Conservation (phyloP, 305 asterid genomes). For the Fraxinus ornus region DNA sequence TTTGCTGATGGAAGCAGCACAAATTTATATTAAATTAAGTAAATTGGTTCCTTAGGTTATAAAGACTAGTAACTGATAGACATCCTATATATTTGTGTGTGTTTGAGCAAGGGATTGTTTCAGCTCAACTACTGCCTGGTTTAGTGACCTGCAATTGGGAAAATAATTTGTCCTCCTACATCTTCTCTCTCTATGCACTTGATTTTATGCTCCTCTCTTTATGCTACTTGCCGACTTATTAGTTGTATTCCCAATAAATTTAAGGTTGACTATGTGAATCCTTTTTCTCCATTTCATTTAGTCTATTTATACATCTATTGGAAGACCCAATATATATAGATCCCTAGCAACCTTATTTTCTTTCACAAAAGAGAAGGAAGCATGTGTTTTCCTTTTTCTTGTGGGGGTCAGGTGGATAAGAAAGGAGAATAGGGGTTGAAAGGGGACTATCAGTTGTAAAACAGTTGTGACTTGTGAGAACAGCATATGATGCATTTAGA, state of each 20-base stretch:
- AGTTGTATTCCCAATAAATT: background rate
- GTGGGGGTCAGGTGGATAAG: background rate
- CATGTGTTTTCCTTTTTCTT: background rate
- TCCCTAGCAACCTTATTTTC: background rate
- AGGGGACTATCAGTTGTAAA: conserved; percentile 3
- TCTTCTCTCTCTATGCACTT: conserved; percentile 14
- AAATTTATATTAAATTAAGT: background rate
- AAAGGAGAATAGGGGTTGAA: conserved; percentile 11
- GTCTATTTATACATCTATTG: background rate
- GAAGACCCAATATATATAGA: background rate
- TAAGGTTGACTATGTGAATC: background rate
- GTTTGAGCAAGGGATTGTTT: background rate
- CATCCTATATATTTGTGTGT: background rate
- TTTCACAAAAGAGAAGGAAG: background rate
- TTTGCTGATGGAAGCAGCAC: background rate
- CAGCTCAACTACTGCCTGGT: background rate
- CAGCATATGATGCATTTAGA: conserved; percentile 17
- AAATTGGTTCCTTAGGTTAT: background rate
- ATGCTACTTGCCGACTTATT: background rate
- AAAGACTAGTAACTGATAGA: background rate
- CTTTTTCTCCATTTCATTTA: background rate
- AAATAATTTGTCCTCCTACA: conserved; percentile 1
- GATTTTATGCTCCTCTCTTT: background rate
- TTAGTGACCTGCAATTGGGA: background rate
- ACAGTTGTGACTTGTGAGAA: conserved; percentile 1